Base-by-base conservation (phyloP, 1,284 basidiomycete species). In the Ganoderma lingzhi region DNA sequence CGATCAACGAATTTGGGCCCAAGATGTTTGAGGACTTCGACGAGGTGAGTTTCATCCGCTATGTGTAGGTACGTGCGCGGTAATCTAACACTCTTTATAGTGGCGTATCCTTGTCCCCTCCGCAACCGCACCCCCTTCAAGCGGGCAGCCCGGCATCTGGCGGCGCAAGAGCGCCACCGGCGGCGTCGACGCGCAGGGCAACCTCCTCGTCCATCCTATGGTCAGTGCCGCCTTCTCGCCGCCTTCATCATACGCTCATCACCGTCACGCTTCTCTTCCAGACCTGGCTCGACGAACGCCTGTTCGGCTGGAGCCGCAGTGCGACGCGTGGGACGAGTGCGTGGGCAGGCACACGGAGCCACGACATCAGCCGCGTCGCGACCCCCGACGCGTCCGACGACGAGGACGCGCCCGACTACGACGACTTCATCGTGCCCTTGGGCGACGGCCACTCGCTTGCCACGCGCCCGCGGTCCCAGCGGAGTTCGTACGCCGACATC, bases 1-100 rank as follows among this genome's bases (percentile, higher is more conserved):
- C 97, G 32, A 98, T 99, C 77, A 95, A 96, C 79, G 91, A 95
- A 78, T 94, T 95, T 75, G 96, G 96, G 2, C 96, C 96, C 0
- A 87, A 92, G 75, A 76, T 98, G 58, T 98, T 94, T 76, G 92
- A 93, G 51, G 94, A 98, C 80, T 98, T 98, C 78, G 88, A 96
- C 74, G 85, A 92, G 84, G 94, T 93, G 75, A 60, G 85, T 78
- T 65, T 56, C 39, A 42, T 42, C 37, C 28, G 41, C 23, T 60
- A 37, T 41, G 9, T 41, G 10, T 39, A 60, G 3, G 23, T 61
- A n/a, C 3, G 42, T 41, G 23, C 59, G 39, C 23, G 12, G 23
- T 59, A 35, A n/a, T 59, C 56, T 39, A 39, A 59, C 9, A 23
- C 32, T 8, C 15, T 42, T 61, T 63, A 67, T 74, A 96, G 92